Evolutionary conservation across 2,329 filamentous ascomycete genomes (phyloP).

Genomic region (Cladobotryum mycophilum): DNA sequence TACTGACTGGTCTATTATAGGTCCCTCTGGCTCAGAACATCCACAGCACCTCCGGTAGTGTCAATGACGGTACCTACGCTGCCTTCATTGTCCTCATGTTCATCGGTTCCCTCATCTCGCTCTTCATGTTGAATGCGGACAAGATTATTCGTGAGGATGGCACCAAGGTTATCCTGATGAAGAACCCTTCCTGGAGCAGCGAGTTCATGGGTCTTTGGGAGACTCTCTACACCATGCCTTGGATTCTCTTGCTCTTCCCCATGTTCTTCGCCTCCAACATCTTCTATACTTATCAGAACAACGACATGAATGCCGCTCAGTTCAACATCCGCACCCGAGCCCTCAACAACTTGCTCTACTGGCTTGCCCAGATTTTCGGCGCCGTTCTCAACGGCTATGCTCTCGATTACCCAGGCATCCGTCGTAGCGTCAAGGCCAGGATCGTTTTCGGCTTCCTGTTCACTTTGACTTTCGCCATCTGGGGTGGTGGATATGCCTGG

Average conservation of each 20-base stretch:
- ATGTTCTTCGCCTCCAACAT: constrained; percentile 51
- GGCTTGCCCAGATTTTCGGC: constrained; percentile 51
- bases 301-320: constrained; percentile 46
- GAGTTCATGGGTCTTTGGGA: constrained; percentile 72
- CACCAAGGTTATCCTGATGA: constrained; percentile 77
- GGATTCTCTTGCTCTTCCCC: constrained; percentile 57
- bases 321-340: constrained; percentile 52
- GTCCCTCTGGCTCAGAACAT: constrained; percentile 66
- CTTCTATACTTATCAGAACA: constrained; percentile 55
- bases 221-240: constrained; percentile 63
- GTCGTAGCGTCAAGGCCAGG: constrained; percentile 70
- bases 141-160: constrained; percentile 71
- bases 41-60: constrained; percentile 44
- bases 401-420: constrained; percentile 61
- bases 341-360: constrained; percentile 49
- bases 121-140: constrained; percentile 64
- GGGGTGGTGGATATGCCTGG: constrained; percentile 78
- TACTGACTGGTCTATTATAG: constrained; percentile 3
- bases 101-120: constrained; percentile 61
- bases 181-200: constrained; percentile 79
- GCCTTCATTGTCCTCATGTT: constrained; percentile 82
- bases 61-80: constrained; percentile 77
- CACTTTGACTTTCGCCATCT: constrained; percentile 66
- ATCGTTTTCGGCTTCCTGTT: constrained; percentile 58
- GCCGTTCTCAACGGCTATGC: constrained; percentile 41